phyloP scores from a whole-genome alignment of 2,329 filamentous ascomycete species.

The Dactylellina cionopaga region DNA sequence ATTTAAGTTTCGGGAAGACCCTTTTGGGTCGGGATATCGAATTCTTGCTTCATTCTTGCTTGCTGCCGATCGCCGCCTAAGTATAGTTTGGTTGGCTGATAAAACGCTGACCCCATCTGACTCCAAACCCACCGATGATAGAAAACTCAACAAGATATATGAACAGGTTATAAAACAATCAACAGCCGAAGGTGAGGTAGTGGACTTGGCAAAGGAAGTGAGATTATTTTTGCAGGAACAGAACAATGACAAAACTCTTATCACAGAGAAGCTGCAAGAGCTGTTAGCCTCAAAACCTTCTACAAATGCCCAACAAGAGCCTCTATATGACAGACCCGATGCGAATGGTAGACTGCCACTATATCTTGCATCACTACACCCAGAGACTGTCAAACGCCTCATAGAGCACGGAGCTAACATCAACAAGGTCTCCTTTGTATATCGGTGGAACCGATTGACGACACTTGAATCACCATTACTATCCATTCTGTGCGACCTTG shows the following conservation, averaged over 20 bases:
- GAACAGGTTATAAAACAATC: too few relatives aligned
- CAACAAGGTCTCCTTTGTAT: not conserved
- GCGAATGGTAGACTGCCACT: not conserved
- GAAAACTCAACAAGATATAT: not conserved
- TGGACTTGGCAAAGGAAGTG: not conserved
- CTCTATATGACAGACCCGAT: not conserved
- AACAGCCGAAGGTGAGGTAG: not conserved
- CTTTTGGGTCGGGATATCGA: too few relatives aligned
- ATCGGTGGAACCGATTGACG: not conserved
- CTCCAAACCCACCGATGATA: not conserved
- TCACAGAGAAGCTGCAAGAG: not conserved
- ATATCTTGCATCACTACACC: conserved; percentile 4
- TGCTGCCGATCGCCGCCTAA: not conserved
- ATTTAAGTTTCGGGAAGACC: too few relatives aligned
- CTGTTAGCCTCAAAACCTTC: not conserved
- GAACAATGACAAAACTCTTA: not conserved
- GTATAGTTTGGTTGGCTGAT: not conserved
- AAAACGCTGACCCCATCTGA: not conserved
- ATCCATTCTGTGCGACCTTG: not conserved
- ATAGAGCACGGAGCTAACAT: not conserved
- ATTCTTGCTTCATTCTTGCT: too few relatives aligned
- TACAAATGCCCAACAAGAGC: not conserved
- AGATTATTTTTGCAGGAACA: not conserved
- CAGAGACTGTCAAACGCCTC: conserved; percentile 6
- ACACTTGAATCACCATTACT: not conserved